Base-by-base conservation (phyloP, 225 moss, liverwort and hornwort species). In the Polytrichum formosum region DNA sequence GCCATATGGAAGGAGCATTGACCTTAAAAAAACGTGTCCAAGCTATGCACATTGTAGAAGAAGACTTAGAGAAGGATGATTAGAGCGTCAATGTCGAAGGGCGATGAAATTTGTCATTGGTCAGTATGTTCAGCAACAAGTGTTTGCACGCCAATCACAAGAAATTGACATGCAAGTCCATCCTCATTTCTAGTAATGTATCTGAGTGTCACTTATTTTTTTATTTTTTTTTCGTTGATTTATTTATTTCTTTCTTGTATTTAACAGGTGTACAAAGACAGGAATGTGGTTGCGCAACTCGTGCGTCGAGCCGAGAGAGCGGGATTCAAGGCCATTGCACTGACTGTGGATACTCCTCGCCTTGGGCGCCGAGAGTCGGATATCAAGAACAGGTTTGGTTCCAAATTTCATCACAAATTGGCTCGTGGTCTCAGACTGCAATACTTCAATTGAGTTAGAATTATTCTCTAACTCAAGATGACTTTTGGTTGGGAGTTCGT, bases 341-440 rank as follows among this genome's bases (percentile, higher is more conserved):
- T 93, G 62, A 93, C 93, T 22, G 93, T 81, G 46, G 93, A 93
- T 70, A 83, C 87, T n/a, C 89, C 91, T 62, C 82, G 85, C 28
- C 70, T 84, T 4, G 93, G 93, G 46, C 85, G 85, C 28, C 83
- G 93, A 33, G 93, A 93, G 79, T 81, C 82, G 8, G 93, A 93
- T 77, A 88, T 85, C 66, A 93, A 91, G 86, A 93, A 93, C 74
- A 89, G 90, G 93, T 91, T 28, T 13, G 26, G 26, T 46, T 63
- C 17, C 18, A 63, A 22, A 28, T 26, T 28, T 63, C 26, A 18
- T 63, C 63, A 63, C 59, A 59, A n/a, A 59, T 35, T 35, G 35
- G 8, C 16, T 46, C 10, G 13, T 46, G 13, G 16, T 46, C 13
- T 13, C 46, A 46, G 13, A 46, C 46, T 2, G 21, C 23, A 20